phyloP scores from a whole-genome alignment of 345 rosid genomes.

The Populus euphratica region DNA sequence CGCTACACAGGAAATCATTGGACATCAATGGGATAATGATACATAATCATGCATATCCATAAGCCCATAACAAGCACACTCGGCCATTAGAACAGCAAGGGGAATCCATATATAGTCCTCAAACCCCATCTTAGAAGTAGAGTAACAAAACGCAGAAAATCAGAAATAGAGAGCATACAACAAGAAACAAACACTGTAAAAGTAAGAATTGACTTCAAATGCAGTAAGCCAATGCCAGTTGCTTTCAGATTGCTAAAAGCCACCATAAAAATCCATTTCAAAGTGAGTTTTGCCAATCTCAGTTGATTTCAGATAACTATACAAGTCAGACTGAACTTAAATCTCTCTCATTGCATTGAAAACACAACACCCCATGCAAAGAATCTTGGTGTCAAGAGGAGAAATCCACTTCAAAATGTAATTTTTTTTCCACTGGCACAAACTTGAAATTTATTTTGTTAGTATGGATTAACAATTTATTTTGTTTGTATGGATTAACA shows the following conservation, averaged over 20 bases:
- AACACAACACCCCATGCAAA: neutral
- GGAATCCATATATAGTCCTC: neutral
- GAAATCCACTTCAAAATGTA: neutral
- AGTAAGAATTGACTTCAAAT: neutral
- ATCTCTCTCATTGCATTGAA: neutral
- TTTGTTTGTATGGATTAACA: neutral
- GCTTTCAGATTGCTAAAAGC: neutral
- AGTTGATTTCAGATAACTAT: neutral
- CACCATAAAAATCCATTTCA: neutral
- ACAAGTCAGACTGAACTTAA: neutral
- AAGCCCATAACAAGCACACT: neutral
- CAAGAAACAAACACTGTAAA: neutral
- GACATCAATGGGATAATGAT: neutral
- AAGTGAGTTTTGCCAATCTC: neutral
- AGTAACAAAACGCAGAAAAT: neutral
- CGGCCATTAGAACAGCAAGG: neutral
- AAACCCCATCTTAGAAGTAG: neutral
- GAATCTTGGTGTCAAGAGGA: too few relatives aligned
- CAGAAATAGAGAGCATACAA: neutral
- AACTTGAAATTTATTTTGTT: neutral
- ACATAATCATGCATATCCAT: neutral
- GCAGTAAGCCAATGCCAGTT: neutral
- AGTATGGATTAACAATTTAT: neutral
- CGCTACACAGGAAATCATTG: constrained; percentile 44
- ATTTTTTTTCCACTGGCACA: neutral